phyloP scores from a whole-genome alignment of 129 eudicot species.

The Gnaphalium uliginosum region DNA sequence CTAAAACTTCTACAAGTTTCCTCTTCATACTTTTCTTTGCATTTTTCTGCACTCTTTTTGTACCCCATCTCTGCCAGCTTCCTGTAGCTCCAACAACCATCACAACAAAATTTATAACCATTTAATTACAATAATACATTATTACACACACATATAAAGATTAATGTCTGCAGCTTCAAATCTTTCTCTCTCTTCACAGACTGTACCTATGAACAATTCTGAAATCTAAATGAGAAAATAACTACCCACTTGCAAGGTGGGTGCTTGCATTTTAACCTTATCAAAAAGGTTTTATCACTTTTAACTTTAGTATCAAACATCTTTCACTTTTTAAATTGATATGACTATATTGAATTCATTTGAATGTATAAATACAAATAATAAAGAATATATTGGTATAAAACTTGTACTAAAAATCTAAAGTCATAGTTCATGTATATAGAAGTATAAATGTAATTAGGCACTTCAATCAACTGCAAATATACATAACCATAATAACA shows the following conservation, averaged over 20 bases:
- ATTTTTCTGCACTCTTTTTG: constrained; percentile 69
- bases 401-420: not conserved
- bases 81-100: constrained; percentile 50
- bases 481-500: too few relatives aligned
- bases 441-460: not conserved
- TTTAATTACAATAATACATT: not conserved
- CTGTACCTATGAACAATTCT: too few relatives aligned
- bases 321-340: too few relatives aligned
- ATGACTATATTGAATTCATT: too few relatives aligned
- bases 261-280: too few relatives aligned
- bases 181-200: not conserved
- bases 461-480: not conserved
- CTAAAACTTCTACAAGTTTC: constrained; percentile 61
- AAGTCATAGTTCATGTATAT: not conserved
- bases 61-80: constrained; percentile 77
- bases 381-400: too few relatives aligned
- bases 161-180: not conserved
- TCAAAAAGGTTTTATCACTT: too few relatives aligned
- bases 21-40: constrained; percentile 82
- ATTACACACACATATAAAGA: not conserved
- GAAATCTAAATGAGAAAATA: too few relatives aligned
- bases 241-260: too few relatives aligned
- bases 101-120: not conserved
- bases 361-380: too few relatives aligned
- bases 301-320: too few relatives aligned